These are phyloP conservation scores for Tephrocybe sp. DNA, from an alignment of 768 basidiomycete genomes.

Conservation along the genomic window DNA sequence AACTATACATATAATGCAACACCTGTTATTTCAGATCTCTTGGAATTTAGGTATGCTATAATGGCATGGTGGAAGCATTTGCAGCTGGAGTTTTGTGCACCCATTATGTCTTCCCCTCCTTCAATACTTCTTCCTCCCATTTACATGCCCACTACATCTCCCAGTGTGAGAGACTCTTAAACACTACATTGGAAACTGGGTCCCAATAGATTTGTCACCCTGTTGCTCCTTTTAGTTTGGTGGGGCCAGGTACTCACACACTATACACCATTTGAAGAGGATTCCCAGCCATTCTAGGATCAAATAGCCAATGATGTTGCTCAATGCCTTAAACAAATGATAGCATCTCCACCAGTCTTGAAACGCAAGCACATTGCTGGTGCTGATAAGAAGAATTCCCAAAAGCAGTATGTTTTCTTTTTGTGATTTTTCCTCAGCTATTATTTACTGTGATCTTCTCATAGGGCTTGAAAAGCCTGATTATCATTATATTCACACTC, in stretches of 20 bases:
- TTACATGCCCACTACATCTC: neutral
- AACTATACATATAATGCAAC: constrained; percentile 3
- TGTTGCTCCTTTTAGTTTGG: constrained; percentile 8
- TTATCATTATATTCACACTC: too few relatives aligned
- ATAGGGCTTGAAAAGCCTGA: too few relatives aligned
- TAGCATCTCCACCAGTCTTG: neutral
- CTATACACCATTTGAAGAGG: neutral
- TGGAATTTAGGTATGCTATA: constrained; percentile 12
- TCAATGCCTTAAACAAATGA: constrained; percentile 3
- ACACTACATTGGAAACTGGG: neutral
- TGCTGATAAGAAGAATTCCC: too few relatives aligned
- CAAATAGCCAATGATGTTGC: constrained; percentile 1
- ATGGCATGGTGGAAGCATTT: constrained; percentile 13
- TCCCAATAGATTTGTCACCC: constrained; percentile 5
- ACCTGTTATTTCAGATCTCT: constrained; percentile 4
- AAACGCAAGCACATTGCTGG: neutral
- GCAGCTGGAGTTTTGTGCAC: constrained; percentile 9
- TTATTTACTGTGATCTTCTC: too few relatives aligned
- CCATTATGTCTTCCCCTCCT: neutral
- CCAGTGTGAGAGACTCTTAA: neutral
- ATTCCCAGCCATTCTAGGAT: neutral
- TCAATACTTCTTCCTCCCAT: too few relatives aligned
- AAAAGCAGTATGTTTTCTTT: too few relatives aligned
- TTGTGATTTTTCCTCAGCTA: too few relatives aligned
- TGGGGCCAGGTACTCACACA: constrained; percentile 9